Conservation (phyloP, 805 yeast genomes). For the Candida maris region DNA sequence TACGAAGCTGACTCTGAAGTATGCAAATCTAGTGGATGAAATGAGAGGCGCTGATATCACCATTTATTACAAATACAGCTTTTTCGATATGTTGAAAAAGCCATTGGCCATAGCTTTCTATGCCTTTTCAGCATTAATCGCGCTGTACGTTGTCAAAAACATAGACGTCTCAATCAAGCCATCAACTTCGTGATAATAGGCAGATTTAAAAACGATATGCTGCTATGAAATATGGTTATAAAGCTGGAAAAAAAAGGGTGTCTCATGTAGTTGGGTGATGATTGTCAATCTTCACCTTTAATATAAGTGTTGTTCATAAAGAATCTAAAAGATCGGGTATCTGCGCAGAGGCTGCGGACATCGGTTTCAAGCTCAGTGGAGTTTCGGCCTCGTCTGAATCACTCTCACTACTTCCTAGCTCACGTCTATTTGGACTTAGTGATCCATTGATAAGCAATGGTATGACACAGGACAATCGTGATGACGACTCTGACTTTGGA, state of each 20-base stretch:
- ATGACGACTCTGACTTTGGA: neutral
- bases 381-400: slow-evolving; percentile 8
- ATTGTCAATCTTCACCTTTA: slow-evolving; percentile 1
- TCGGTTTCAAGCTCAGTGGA: too few relatives aligned
- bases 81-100: slow-evolving; percentile 52
- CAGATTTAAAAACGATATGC: too few relatives aligned
- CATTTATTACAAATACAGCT: slow-evolving; percentile 61
- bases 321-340: too few relatives aligned
- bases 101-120: slow-evolving; percentile 64
- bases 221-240: too few relatives aligned
- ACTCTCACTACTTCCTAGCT: slow-evolving; percentile 5
- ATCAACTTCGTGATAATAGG: neutral
- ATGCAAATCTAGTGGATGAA: slow-evolving; percentile 64
- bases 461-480: slow-evolving; percentile 11
- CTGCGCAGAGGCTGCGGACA: too few relatives aligned
- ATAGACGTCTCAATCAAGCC: slow-evolving; percentile 38
- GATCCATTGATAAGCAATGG: slow-evolving; percentile 23
- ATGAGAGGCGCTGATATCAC: slow-evolving; percentile 52
- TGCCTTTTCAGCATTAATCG: slow-evolving; percentile 55
- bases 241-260: too few relatives aligned
- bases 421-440: slow-evolving; percentile 13
- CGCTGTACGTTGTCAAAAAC: slow-evolving; percentile 47
- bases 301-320: slow-evolving; percentile 4
- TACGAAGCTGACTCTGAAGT: slow-evolving; percentile 61
- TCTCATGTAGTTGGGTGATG: too few relatives aligned